phyloP scores from a whole-genome alignment of 139 green algal species.

The Coccomyxa sp. region DNA sequence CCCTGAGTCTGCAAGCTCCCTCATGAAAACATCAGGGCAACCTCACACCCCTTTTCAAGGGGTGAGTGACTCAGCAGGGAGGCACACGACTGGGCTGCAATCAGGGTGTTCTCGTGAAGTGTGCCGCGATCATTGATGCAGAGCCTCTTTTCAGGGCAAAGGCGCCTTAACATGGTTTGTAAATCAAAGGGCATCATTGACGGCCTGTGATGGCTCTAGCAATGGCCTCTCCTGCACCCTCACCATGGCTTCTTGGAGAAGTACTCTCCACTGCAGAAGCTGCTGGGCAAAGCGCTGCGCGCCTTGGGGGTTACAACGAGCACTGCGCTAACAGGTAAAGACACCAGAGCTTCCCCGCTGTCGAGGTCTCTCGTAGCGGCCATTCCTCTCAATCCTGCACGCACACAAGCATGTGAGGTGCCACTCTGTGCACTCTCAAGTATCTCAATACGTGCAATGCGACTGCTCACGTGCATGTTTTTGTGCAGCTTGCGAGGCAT shows the following conservation, averaged over 20 bases:
- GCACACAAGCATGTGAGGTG: background rate
- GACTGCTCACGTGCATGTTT: too few relatives aligned
- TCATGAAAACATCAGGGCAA: background rate
- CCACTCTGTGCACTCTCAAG: background rate
- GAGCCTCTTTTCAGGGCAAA: too few relatives aligned
- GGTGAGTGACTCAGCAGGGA: background rate
- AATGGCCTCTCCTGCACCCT: too few relatives aligned
- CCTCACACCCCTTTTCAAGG: background rate
- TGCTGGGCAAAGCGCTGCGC: slow-evolving; percentile 42
- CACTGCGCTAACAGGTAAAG: slow-evolving; percentile 44
- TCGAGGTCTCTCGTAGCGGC: slow-evolving; percentile 36
- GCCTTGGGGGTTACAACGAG: slow-evolving; percentile 60
- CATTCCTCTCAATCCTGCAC: slow-evolving; percentile 41
- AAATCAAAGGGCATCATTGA: background rate
- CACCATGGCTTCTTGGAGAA: slow-evolving; percentile 50
- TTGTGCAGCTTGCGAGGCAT: too few relatives aligned
- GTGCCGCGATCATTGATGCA: too few relatives aligned
- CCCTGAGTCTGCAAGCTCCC: background rate
- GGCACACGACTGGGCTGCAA: background rate
- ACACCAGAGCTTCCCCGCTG: slow-evolving; percentile 53
- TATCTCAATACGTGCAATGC: background rate
- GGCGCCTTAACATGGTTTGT: background rate
- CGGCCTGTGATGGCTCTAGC: too few relatives aligned
- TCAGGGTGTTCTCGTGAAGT: background rate
- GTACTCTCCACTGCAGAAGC: slow-evolving; percentile 28